Evolutionary conservation across 2,329 filamentous ascomycete species (phyloP), one percentile per base, ranked within the genome.

Genomic region (Phialophora expanda): DNA sequence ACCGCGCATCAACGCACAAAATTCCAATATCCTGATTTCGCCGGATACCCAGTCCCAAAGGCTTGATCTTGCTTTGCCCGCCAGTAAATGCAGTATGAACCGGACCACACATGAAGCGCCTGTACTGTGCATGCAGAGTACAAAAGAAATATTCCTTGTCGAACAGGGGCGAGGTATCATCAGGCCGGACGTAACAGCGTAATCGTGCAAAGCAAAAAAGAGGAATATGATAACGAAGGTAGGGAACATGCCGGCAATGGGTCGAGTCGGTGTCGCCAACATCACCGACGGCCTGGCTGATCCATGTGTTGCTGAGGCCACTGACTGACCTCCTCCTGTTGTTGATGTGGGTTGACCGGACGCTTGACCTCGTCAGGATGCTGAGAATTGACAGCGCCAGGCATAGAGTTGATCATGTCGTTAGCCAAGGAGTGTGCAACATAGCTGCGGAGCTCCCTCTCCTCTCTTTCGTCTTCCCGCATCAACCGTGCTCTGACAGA

Each of bases 401-500:
- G 79, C 9, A 80, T 71, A 54, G 81, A 75, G 41, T 78, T 79
- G 68, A 78, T 79, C 66, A 83, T 77, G 61, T 82, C 79, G 12
- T 77, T 76, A 1, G 80, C 79, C 22, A 83, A 73, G 14, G 79
- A 79, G n/a, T 78, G 77, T 3, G 78, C 78, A 54, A 79, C 81
- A 71, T 78, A 83, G 28, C 74, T 75, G 41, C 80, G 76, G 6
- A 83, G 73, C 68, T 83, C 81, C 61, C 75, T 75, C 71, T 83
- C 81, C 70, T 83, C 81, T 20, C 81, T 78, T 59, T 82, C 80
- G 62, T 83, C 81, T 68, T 83, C 81, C 68, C 80, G 80, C 63
- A 79, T 73, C 50, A 83, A 68, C 32, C 79, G 78, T 56, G 75
- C 74, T 66, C 91, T 89, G 73, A 96, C 89, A 20, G 94, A 89